These are phyloP conservation scores for Pichia deserticola DNA, from an alignment of 805 yeast genomes.

Conservation along the genomic window DNA sequence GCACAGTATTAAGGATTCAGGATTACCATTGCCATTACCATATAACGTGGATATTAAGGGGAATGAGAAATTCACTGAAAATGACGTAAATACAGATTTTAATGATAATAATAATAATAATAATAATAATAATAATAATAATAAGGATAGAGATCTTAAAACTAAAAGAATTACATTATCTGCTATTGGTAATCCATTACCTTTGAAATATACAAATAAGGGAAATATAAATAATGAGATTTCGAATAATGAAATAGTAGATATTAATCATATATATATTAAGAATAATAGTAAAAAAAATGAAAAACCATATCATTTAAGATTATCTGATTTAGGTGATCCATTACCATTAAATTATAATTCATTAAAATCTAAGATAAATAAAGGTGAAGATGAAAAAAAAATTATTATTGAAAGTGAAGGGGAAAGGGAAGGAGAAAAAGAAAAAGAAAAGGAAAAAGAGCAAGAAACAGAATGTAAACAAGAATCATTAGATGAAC, in stretches of 20 bases:
- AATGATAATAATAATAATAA: neutral
- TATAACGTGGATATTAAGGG: neutral
- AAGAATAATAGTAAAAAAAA: neutral
- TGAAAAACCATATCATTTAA: neutral
- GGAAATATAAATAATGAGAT: no score
- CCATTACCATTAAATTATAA: slow-evolving; percentile 3
- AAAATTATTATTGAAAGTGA: no score
- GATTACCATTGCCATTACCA: slow-evolving; percentile 3
- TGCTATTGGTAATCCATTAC: slow-evolving; percentile 22
- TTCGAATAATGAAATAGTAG: neutral
- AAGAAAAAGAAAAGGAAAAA: neutral
- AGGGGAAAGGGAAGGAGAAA: no score
- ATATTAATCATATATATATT: no score
- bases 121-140: no score
- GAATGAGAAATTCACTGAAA: neutral
- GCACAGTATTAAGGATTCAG: neutral
- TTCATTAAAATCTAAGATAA: neutral
- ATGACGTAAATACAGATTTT: neutral
- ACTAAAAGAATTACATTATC: slow-evolving; percentile 3
- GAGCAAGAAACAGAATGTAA: neutral
- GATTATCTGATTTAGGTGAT: slow-evolving; percentile 1
- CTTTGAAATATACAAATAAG: slow-evolving; percentile 14
- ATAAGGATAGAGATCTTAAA: neutral
- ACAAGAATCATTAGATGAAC: neutral
- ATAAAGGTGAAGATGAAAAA: neutral